phyloP scores from a whole-genome alignment of 805 yeast species.

The Myxozyma kluyveri region DNA sequence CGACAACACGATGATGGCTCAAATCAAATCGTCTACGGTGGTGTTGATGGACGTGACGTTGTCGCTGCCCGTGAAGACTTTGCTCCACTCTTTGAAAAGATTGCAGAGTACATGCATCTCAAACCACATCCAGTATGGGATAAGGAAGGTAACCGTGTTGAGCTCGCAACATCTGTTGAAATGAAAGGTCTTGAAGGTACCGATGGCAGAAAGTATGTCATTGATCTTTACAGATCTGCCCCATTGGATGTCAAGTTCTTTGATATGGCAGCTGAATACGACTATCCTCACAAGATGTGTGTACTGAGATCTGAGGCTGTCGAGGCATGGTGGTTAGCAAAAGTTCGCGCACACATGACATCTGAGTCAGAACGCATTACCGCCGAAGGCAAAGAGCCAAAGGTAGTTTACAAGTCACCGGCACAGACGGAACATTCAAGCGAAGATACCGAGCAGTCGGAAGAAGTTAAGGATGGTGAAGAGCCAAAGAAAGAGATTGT shows the following conservation, averaged over 20 bases:
- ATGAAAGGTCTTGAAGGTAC: constrained; percentile 83
- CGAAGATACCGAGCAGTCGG: constrained; percentile 22
- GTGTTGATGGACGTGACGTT: constrained; percentile 55
- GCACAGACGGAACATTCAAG: constrained; percentile 31
- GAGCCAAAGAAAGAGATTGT: constrained; percentile 32
- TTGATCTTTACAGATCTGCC: constrained; percentile 79
- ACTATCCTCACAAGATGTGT: constrained; percentile 78
- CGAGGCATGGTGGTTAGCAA: constrained; percentile 81
- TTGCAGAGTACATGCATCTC: constrained; percentile 75
- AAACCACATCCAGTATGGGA: constrained; percentile 62
- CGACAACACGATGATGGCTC: constrained; percentile 42
- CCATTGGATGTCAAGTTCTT: constrained; percentile 81
- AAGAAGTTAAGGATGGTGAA: constrained; percentile 11
- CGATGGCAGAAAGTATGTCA: constrained; percentile 78
- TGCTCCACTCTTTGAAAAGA: constrained; percentile 52
- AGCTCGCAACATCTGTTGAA: constrained; percentile 67
- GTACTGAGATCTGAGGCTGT: constrained; percentile 84
- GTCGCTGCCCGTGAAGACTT: constrained; percentile 55
- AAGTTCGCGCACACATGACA: constrained; percentile 54
- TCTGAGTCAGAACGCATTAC: constrained; percentile 49
- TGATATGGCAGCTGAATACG: constrained; percentile 46
- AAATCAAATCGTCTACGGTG: constrained; percentile 70
- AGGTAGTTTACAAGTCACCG: constrained; percentile 16
- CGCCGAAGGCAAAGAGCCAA: constrained; percentile 41
- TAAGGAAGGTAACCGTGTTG: constrained; percentile 45